Conservation (phyloP, 345 rosid species). For the Trapa incisa region DNA sequence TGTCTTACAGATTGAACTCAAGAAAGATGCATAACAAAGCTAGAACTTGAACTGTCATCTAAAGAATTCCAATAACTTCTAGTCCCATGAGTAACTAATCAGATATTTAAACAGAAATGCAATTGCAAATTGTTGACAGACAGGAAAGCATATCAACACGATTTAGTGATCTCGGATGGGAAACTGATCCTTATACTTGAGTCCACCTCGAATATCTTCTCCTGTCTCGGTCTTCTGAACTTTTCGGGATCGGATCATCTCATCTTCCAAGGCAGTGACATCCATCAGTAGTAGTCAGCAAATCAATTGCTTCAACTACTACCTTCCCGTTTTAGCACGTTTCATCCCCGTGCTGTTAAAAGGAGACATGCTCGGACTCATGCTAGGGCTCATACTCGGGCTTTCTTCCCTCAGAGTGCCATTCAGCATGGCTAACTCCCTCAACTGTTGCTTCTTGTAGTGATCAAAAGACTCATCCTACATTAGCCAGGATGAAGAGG, state of each 20-base stretch:
- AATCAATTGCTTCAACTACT: conserved; percentile 19
- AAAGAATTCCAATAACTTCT: background rate
- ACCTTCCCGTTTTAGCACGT: conserved; percentile 73
- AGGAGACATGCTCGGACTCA: conserved; percentile 78
- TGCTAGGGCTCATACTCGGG: conserved; percentile 76
- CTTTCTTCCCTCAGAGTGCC: conserved; percentile 83
- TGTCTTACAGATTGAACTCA: background rate
- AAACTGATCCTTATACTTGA: background rate
- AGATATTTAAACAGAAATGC: background rate
- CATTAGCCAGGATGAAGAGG: background rate
- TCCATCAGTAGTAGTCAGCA: background rate
- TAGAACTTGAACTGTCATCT: background rate
- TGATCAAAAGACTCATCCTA: conserved; percentile 91
- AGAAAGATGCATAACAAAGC: background rate
- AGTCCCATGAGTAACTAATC: background rate
- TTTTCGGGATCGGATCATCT: background rate
- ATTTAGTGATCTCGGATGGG: background rate
- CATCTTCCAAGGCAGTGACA: background rate
- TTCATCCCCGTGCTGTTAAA: conserved; percentile 59
- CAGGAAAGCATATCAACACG: background rate
- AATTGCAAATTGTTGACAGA: background rate
- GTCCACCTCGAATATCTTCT: background rate
- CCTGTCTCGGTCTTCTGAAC: background rate
- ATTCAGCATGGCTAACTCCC: conserved; percentile 76
- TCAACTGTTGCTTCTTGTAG: conserved; percentile 75